A percentile compares a stretch with the other conserved stretches of the same genome.
These are phyloP conservation scores for Blastobotrys malaysiensis DNA, from an alignment of 1,139 yeast genomes.

Conservation along the genomic window DNA sequence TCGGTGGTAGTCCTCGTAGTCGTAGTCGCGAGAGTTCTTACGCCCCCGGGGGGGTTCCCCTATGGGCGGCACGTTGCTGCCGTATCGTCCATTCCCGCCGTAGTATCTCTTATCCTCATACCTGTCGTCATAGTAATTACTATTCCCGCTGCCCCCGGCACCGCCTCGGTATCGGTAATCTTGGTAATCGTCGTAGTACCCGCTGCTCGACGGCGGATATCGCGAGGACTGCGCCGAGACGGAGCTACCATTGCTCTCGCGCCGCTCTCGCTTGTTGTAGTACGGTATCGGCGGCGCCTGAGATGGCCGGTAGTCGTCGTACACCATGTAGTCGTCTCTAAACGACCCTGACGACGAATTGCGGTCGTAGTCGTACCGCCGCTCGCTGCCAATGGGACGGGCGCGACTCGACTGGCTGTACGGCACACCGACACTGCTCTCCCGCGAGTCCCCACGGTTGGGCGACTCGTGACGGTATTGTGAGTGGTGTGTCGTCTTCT, in stretches of 20 bases:
- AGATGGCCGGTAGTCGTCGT: background rate
- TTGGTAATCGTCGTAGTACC: background rate
- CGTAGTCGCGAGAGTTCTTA: constrained; percentile 2
- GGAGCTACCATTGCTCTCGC: background rate
- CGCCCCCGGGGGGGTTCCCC: background rate
- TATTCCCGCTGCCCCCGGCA: background rate
- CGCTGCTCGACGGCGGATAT: background rate
- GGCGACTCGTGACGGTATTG: constrained; percentile 3
- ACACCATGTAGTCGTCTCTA: background rate
- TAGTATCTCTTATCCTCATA: background rate
- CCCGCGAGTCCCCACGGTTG: background rate
- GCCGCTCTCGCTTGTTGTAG: background rate
- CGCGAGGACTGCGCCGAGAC: background rate
- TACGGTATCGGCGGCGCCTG: background rate
- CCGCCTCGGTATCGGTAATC: background rate
- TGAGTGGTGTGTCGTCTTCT: constrained; percentile 7
- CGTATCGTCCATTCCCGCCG: background rate
- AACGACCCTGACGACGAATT: background rate
- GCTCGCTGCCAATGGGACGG: background rate
- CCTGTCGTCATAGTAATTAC: background rate
- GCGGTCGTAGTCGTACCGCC: constrained; percentile 3
- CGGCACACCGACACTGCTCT: background rate
- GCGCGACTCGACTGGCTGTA: background rate
- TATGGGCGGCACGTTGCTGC: background rate
- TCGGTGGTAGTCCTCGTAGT: constrained; percentile 5